Percentiles rank a stretch among this genome's conserved stretches.
Conservation (phyloP, 1,284 basidiomycete genomes). For the Rhodotorula sp. region DNA sequence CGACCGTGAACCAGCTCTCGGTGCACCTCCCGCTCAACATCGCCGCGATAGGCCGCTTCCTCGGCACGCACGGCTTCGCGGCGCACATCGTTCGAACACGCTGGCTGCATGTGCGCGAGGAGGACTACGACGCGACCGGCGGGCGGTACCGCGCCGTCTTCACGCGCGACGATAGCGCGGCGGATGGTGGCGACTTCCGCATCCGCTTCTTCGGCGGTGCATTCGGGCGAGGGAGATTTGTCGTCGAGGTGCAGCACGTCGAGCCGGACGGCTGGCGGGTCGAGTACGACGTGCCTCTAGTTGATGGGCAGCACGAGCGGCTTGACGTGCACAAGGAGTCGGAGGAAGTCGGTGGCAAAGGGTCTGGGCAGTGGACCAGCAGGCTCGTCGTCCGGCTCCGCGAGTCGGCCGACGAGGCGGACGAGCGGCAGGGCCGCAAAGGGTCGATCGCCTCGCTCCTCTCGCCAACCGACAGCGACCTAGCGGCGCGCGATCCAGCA, state of each 20-base stretch:
- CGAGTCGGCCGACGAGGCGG: not conserved
- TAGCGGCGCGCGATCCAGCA: conserved; percentile 12
- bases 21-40: conserved; percentile 34
- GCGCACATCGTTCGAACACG: conserved; percentile 22
- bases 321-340: not conserved
- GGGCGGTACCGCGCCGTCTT: conserved; percentile 23
- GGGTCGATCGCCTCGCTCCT: conserved; percentile 12
- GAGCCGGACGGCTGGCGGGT: conserved; percentile 22
- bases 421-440: not conserved
- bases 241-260: conserved; percentile 28
- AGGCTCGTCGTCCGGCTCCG: not conserved
- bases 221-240: conserved; percentile 24
- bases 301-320: not conserved
- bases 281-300: conserved; percentile 28
- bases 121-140: conserved; percentile 19
- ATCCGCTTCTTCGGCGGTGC: conserved; percentile 34
- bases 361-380: conserved; percentile 7
- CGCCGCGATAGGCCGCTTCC: conserved; percentile 27
- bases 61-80: conserved; percentile 34
- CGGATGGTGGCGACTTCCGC: not conserved
- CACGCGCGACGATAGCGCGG: not conserved
- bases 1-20: conserved; percentile 35
- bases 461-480: conserved; percentile 9
- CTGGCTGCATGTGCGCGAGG: conserved; percentile 11
- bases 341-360: conserved; percentile 15